These are phyloP conservation scores for Podaxis rugospora DNA, from an alignment of 768 basidiomycete genomes.

Conservation along the genomic window DNA sequence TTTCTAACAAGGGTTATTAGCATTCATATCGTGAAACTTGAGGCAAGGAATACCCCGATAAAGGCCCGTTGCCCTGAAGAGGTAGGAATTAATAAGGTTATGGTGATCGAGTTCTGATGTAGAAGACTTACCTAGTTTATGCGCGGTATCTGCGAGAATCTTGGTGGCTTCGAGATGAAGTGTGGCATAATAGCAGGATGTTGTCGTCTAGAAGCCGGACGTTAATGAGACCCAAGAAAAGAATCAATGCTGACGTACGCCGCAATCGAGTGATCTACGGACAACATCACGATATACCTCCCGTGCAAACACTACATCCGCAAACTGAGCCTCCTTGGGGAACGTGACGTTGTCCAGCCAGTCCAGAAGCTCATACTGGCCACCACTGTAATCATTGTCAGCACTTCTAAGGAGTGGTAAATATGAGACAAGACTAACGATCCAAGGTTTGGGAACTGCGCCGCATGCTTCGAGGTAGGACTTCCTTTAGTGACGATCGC, in stretches of 20 bases:
- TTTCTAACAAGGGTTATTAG: slow-evolving; percentile 44
- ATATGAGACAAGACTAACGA: slow-evolving; percentile 32
- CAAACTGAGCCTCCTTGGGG: slow-evolving; percentile 79
- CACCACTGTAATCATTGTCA: slow-evolving; percentile 36
- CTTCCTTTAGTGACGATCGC: not conserved
- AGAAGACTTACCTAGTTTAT: slow-evolving; percentile 44
- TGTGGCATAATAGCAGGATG: slow-evolving; percentile 87
- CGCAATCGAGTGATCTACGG: slow-evolving; percentile 61
- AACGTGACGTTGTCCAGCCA: slow-evolving; percentile 88
- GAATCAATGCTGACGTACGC: slow-evolving; percentile 46
- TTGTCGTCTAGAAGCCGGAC: slow-evolving; percentile 65
- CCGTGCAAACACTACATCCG: slow-evolving; percentile 63
- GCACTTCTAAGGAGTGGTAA: not conserved
- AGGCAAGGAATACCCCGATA: slow-evolving; percentile 55
- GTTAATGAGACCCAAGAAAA: not conserved
- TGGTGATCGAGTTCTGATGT: not conserved
- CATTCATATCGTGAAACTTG: not conserved
- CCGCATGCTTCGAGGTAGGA: slow-evolving; percentile 54
- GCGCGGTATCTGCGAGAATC: slow-evolving; percentile 71
- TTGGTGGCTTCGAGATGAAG: slow-evolving; percentile 80
- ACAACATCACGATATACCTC: slow-evolving; percentile 70
- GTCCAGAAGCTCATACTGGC: slow-evolving; percentile 82
- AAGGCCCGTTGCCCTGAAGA: slow-evolving; percentile 74
- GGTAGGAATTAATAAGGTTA: not conserved
- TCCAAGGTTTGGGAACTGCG: slow-evolving; percentile 73